These are phyloP conservation scores for Dactylonectria estremocensis DNA, from an alignment of 2,329 filamentous ascomycete genomes.

Conservation along the genomic window DNA sequence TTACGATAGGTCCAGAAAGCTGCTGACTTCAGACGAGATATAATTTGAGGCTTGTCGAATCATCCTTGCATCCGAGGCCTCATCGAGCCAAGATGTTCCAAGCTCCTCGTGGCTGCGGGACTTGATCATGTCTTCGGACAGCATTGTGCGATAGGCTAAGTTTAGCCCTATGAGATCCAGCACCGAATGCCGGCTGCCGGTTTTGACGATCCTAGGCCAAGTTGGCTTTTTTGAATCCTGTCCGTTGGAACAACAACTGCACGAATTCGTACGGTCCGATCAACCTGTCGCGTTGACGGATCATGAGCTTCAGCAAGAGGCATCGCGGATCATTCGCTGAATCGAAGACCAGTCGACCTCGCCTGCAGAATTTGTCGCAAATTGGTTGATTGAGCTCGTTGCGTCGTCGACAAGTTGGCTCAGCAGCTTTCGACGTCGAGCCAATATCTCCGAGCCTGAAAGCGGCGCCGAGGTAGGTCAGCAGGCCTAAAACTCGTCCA, in stretches of 20 bases:
- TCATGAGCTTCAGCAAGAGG: constrained; percentile 27
- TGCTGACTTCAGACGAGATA: constrained; percentile 25
- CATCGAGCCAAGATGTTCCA: constrained; percentile 11
- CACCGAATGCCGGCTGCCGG: constrained; percentile 11
- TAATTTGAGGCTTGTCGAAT: constrained; percentile 34
- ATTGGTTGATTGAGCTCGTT: constrained; percentile 20
- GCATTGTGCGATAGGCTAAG: constrained; percentile 15
- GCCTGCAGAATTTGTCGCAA: constrained; percentile 14
- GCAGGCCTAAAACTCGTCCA: not conserved
- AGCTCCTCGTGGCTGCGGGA: constrained; percentile 34
- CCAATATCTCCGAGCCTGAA: not conserved
- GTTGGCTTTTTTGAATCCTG: constrained; percentile 24
- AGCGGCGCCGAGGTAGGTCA: not conserved
- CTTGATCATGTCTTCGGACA: constrained; percentile 28
- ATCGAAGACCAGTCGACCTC: constrained; percentile 14
- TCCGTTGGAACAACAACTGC: constrained; percentile 16
- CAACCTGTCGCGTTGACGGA: constrained; percentile 11
- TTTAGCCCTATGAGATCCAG: constrained; percentile 21
- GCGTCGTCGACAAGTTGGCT: constrained; percentile 21
- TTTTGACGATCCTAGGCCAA: constrained; percentile 12
- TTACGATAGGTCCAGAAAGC: constrained; percentile 8
- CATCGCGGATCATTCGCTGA: constrained; percentile 17
- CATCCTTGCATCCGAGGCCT: constrained; percentile 27
- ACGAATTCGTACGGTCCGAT: constrained; percentile 3
- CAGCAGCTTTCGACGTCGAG: not conserved